Evolutionary conservation across 2,329 filamentous ascomycete genomes (phyloP).

Genomic region (Epichloe elymi): DNA sequence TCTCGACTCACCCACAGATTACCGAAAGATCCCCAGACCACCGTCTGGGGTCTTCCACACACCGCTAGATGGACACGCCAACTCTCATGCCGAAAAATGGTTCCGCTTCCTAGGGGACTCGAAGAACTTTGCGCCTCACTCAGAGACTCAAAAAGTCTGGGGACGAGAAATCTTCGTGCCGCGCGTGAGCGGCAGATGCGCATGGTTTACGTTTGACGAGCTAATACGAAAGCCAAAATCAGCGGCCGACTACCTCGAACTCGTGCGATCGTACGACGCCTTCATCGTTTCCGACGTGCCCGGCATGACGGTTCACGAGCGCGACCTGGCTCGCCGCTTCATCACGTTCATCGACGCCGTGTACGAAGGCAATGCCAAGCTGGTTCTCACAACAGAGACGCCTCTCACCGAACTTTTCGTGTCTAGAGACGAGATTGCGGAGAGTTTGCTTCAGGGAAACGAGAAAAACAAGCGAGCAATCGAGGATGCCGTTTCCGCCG

Average conservation of each 20-base stretch:
- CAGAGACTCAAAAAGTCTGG: slow-evolving; percentile 77
- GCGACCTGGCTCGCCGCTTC: slow-evolving; percentile 82
- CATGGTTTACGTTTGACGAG: slow-evolving; percentile 86
- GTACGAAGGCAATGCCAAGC: slow-evolving; percentile 85
- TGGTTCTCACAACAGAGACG: slow-evolving; percentile 82
- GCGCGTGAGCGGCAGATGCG: slow-evolving; percentile 72
- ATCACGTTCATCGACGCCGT: slow-evolving; percentile 97
- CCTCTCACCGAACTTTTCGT: slow-evolving; percentile 79
- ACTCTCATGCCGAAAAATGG: slow-evolving; percentile 82
- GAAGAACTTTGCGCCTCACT: slow-evolving; percentile 58
- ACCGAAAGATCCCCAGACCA: slow-evolving; percentile 89
- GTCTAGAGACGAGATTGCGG: slow-evolving; percentile 54
- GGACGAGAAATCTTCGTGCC: slow-evolving; percentile 82
- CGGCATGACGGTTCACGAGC: slow-evolving; percentile 74
- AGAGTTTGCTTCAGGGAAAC: slow-evolving; percentile 37
- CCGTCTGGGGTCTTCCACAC: slow-evolving; percentile 84
- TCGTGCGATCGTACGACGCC: slow-evolving; percentile 78
- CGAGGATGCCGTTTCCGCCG: slow-evolving; percentile 11
- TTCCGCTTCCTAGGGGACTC: slow-evolving; percentile 87
- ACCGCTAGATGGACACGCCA: slow-evolving; percentile 64
- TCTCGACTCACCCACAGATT: slow-evolving; percentile 88
- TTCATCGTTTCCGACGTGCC: slow-evolving; percentile 89
- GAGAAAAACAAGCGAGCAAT: slow-evolving; percentile 18
- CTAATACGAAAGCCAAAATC: slow-evolving; percentile 79
- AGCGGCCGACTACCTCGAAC: slow-evolving; percentile 88